A percentile compares a stretch with the other conserved stretches of the same genome.
These are phyloP conservation scores for Ascochyta pisi DNA, from an alignment of 2,329 filamentous ascomycete genomes.

Conservation along the genomic window DNA sequence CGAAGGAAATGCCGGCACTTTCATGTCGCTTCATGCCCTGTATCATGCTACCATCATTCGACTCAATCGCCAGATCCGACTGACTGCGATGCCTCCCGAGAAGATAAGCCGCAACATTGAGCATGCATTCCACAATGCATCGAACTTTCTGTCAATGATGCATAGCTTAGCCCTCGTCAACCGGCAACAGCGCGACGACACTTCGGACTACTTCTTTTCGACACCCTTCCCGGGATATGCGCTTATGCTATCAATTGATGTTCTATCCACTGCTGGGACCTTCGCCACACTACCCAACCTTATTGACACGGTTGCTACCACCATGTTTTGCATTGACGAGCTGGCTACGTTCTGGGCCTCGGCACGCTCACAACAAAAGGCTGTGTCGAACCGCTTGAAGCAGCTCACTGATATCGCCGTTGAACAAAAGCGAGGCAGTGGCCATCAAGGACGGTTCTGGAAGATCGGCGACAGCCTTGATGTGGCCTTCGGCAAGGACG, in stretches of 20 bases:
- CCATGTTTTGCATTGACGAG: constrained; percentile 62
- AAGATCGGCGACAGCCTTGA: constrained; percentile 49
- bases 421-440: constrained; percentile 43
- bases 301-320: constrained; percentile 62
- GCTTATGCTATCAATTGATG: constrained; percentile 69
- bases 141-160: constrained; percentile 43
- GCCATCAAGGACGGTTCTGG: constrained; percentile 46
- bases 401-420: constrained; percentile 51
- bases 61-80: constrained; percentile 65
- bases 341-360: constrained; percentile 67
- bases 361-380: constrained; percentile 58
- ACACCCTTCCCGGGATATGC: constrained; percentile 67
- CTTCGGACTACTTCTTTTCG: constrained; percentile 53
- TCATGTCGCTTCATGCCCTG: constrained; percentile 70
- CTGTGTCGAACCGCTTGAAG: constrained; percentile 57
- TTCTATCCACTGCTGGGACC: constrained; percentile 66
- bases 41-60: constrained; percentile 70
- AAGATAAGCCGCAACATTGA: constrained; percentile 43
- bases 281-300: constrained; percentile 55
- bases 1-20: constrained; percentile 63
- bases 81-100: constrained; percentile 34
- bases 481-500: constrained; percentile 51
- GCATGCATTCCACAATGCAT: constrained; percentile 37
- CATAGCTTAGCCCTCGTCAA: constrained; percentile 37
- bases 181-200: constrained; percentile 37